phyloP scores from a whole-genome alignment of 2,329 filamentous ascomycete genomes.

The Gaeumannomyces tritici region DNA sequence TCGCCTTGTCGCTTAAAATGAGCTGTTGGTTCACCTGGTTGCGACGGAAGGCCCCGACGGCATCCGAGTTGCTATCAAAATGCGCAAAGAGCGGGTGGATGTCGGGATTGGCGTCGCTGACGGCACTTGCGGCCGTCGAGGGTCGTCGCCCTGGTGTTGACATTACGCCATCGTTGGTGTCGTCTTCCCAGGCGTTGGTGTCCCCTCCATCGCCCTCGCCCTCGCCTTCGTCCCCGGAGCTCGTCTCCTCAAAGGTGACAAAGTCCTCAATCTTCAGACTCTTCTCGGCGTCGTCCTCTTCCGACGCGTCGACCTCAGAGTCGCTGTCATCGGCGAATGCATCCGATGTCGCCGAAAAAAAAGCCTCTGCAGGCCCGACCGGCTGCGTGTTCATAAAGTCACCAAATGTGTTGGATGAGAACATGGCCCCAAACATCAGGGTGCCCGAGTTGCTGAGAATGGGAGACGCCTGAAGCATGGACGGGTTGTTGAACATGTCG shows the following conservation, averaged over 20 bases:
- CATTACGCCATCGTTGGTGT: constrained; percentile 36
- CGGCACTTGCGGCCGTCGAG: constrained; percentile 29
- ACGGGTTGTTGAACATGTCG: constrained; percentile 26
- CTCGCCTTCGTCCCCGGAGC: constrained; percentile 33
- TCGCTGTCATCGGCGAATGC: constrained; percentile 41
- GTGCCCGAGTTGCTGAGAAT: constrained; percentile 61
- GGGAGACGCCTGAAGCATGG: constrained; percentile 34
- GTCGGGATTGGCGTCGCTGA: constrained; percentile 32
- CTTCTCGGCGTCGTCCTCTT: constrained; percentile 58
- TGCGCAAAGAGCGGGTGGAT: constrained; percentile 50
- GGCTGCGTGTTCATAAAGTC: constrained; percentile 53
- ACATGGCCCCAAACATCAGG: constrained; percentile 70
- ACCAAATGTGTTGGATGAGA: constrained; percentile 44
- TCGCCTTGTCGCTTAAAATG: constrained; percentile 50
- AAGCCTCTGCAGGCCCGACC: constrained; percentile 66
- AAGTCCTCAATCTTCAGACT: constrained; percentile 62
- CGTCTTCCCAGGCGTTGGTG: constrained; percentile 31
- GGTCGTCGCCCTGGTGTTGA: constrained; percentile 39
- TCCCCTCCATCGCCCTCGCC: constrained; percentile 44
- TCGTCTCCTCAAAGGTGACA: constrained; percentile 52
- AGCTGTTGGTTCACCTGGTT: constrained; percentile 55
- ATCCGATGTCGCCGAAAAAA: constrained; percentile 55
- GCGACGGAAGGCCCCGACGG: constrained; percentile 70
- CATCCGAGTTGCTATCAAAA: constrained; percentile 55
- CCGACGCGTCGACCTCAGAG: constrained; percentile 29